A percentile compares a stretch with the other conserved stretches of the same genome.
phyloP scores from a whole-genome alignment of 768 basidiomycete species.

The Cyclocybe cylindracea region DNA sequence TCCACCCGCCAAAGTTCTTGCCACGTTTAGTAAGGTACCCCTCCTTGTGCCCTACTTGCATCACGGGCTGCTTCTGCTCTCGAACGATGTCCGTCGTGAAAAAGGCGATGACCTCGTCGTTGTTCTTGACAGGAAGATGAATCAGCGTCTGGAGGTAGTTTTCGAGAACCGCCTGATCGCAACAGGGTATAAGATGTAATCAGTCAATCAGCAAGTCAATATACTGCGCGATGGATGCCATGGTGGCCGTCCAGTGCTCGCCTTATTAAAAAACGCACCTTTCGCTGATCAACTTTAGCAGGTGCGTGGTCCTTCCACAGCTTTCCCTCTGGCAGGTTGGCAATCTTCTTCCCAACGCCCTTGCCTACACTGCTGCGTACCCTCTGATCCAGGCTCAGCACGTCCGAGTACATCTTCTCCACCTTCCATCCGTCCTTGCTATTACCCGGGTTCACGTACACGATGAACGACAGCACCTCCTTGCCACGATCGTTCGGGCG shows the following conservation, averaged over 20 bases:
- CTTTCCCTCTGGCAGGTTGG: slow-evolving; percentile 83
- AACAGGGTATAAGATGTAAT: slow-evolving; percentile 10
- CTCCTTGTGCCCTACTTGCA: slow-evolving; percentile 86
- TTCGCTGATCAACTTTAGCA: slow-evolving; percentile 93
- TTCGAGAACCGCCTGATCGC: slow-evolving; percentile 68
- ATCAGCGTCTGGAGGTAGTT: slow-evolving; percentile 85
- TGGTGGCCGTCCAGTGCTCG: too few relatives aligned
- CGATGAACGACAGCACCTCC: slow-evolving; percentile 88
- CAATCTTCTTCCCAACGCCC: slow-evolving; percentile 76
- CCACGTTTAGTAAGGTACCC: slow-evolving; percentile 96
- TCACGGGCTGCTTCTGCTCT: slow-evolving; percentile 72
- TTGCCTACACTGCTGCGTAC: slow-evolving; percentile 70
- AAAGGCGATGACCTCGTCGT: slow-evolving; percentile 89
- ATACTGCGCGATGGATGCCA: neutral
- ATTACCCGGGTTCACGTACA: slow-evolving; percentile 70
- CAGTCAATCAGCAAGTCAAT: slow-evolving; percentile 6
- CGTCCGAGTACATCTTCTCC: slow-evolving; percentile 93
- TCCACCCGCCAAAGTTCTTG: slow-evolving; percentile 98
- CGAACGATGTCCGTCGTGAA: slow-evolving; percentile 88
- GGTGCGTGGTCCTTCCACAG: slow-evolving; percentile 98
- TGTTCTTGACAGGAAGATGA: slow-evolving; percentile 80
- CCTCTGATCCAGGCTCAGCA: slow-evolving; percentile 82
- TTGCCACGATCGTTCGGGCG: slow-evolving; percentile 88
- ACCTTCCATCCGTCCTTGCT: slow-evolving; percentile 79
- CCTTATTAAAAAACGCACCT: slow-evolving; percentile 51